phyloP scores from a whole-genome alignment of 2,329 filamentous ascomycete genomes.

The Fusarium sp. region DNA sequence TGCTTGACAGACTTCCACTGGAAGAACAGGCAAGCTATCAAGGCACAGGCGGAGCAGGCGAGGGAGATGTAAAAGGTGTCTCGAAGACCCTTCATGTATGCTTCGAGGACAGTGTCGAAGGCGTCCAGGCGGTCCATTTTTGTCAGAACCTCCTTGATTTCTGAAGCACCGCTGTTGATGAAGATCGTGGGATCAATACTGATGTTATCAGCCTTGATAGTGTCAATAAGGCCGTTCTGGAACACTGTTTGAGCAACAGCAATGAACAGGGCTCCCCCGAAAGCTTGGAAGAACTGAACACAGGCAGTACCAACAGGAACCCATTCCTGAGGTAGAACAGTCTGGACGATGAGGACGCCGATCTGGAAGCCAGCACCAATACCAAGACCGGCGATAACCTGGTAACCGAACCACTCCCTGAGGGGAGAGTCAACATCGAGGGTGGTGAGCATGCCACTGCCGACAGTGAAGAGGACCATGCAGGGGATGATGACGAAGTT shows the following conservation, averaged over 20 bases:
- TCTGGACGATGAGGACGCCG: constrained; percentile 64
- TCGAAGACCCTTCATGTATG: constrained; percentile 63
- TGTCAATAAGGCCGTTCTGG: constrained; percentile 69
- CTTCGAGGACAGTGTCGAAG: constrained; percentile 57
- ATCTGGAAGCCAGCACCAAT: constrained; percentile 62
- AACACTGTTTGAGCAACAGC: constrained; percentile 76
- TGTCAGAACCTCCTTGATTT: constrained; percentile 59
- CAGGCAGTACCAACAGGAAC: constrained; percentile 64
- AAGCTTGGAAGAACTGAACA: constrained; percentile 71
- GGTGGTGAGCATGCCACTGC: constrained; percentile 67
- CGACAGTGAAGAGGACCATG: constrained; percentile 57
- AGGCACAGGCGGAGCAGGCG: constrained; percentile 59
- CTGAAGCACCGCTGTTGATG: constrained; percentile 64
- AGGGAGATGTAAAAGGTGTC: constrained; percentile 65
- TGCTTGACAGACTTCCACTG: constrained; percentile 68
- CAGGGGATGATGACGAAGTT: constrained; percentile 55
- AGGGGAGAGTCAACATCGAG: constrained; percentile 60
- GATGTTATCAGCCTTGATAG: constrained; percentile 59
- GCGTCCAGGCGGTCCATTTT: constrained; percentile 55
- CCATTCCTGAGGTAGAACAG: constrained; percentile 60
- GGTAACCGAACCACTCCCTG: constrained; percentile 68
- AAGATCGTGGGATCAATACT: constrained; percentile 61
- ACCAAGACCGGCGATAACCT: constrained; percentile 67
- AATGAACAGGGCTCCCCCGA: constrained; percentile 75
- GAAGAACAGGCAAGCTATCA: constrained; percentile 58